A percentile compares a stretch with the other conserved stretches of the same genome.
phyloP scores from a whole-genome alignment of 2,329 filamentous ascomycete species.

The Penicillium sp. region DNA sequence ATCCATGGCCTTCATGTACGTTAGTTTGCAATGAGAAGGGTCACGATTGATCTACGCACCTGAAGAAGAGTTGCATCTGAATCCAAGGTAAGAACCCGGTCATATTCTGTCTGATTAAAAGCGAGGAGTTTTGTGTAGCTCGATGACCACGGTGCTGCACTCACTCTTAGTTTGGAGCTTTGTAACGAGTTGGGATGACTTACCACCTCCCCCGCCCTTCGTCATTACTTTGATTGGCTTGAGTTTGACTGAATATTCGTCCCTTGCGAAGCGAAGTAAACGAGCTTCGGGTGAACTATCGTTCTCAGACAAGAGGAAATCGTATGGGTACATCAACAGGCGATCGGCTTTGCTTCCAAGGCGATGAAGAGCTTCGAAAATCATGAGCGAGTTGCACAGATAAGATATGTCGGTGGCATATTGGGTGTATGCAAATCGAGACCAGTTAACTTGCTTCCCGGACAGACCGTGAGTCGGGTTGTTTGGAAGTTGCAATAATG shows the following conservation, averaged over 20 bases:
- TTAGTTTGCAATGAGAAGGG: not conserved
- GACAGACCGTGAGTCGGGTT: no score
- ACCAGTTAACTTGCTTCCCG: conserved; percentile 25
- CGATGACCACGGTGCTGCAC: conserved; percentile 56
- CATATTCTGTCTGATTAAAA: conserved; percentile 63
- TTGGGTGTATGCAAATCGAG: conserved; percentile 32
- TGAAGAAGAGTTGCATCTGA: conserved; percentile 49
- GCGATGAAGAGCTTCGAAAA: conserved; percentile 32
- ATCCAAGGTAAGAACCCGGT: conserved; percentile 55
- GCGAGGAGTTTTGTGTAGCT: conserved; percentile 65
- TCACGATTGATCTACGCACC: not conserved
- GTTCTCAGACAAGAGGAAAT: not conserved
- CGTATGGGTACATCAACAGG: conserved; percentile 31
- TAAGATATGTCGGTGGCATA: conserved; percentile 32
- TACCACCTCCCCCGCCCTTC: not conserved
- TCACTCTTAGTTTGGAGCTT: not conserved
- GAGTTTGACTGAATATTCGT: conserved; percentile 48
- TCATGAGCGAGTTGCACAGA: conserved; percentile 37
- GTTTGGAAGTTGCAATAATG: no score
- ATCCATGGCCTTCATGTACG: conserved; percentile 53
- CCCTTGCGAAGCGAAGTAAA: conserved; percentile 46
- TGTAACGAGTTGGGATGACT: not conserved
- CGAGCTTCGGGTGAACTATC: conserved; percentile 21
- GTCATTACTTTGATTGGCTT: conserved; percentile 40
- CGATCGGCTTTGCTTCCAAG: conserved; percentile 30